phyloP scores from a whole-genome alignment of 1,284 basidiomycete species.

The Schizopora paradoxa region DNA sequence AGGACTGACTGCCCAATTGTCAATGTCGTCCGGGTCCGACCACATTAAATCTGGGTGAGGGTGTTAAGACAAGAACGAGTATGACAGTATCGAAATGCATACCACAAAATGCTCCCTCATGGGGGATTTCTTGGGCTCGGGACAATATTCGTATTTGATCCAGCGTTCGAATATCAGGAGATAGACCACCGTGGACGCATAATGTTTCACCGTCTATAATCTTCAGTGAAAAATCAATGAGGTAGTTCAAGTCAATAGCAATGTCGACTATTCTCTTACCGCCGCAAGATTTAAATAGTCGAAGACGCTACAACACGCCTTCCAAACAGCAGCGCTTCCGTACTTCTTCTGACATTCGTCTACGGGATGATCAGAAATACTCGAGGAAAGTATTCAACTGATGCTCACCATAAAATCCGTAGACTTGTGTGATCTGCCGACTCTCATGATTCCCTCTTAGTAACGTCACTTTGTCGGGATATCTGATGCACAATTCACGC shows the following conservation, averaged over 20 bases:
- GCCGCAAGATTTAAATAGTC: constrained; percentile 93
- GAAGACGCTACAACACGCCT: constrained; percentile 92
- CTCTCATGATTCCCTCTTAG: constrained; percentile 94
- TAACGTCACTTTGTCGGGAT: constrained; percentile 89
- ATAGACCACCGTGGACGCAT: constrained; percentile 91
- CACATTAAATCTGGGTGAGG: constrained; percentile 80
- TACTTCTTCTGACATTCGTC: constrained; percentile 98
- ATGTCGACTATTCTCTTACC: constrained; percentile 42
- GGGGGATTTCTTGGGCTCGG: constrained; percentile 91
- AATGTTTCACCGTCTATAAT: constrained; percentile 90
- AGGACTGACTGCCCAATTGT: constrained; percentile 93
- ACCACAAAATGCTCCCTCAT: constrained; percentile 98
- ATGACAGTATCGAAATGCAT: constrained; percentile 23
- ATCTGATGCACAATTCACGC: constrained; percentile 43
- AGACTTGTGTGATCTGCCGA: constrained; percentile 96
- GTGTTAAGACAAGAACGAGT: constrained; percentile 1
- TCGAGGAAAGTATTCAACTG: constrained; percentile 1
- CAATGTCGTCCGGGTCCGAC: constrained; percentile 95
- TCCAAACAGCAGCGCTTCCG: constrained; percentile 91
- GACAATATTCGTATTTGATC: constrained; percentile 91
- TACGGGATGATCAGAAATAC: constrained; percentile 28
- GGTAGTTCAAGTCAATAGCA: not conserved
- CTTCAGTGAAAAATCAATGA: constrained; percentile 34
- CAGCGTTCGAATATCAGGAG: constrained; percentile 86
- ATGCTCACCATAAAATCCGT: constrained; percentile 91